Evolutionary conservation across 352 stramenopile genomes (phyloP).

Genomic region (Globisporangium cystogenes): DNA sequence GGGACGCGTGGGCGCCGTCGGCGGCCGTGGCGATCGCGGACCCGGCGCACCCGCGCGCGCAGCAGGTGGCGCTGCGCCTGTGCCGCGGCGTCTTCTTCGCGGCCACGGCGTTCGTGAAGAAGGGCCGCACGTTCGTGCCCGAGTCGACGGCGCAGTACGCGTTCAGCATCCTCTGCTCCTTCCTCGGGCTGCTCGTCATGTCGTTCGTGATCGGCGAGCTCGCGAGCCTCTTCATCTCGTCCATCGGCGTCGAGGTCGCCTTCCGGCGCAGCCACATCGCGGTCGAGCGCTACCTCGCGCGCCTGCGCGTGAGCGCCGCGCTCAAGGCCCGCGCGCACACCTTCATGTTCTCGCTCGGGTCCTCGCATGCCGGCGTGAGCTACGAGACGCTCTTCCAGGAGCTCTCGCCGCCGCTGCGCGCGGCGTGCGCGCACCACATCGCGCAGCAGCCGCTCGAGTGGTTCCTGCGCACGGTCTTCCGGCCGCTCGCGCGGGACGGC

Average conservation of each 20-base stretch:
- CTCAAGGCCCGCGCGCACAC: too few relatives aligned
- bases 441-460: too few relatives aligned
- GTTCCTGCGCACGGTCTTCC: constrained; percentile 36
- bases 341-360: constrained; percentile 52
- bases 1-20: constrained; percentile 61
- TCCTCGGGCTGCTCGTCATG: constrained; percentile 57
- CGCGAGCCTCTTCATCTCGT: constrained; percentile 52
- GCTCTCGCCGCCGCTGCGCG: constrained; percentile 26
- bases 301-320: constrained; percentile 24
- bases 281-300: constrained; percentile 36
- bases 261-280: constrained; percentile 72
- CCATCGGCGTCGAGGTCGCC: constrained; percentile 54
- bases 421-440: constrained; percentile 35
- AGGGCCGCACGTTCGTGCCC: constrained; percentile 42
- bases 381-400: constrained; percentile 53
- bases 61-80: constrained; percentile 26
- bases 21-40: too few relatives aligned
- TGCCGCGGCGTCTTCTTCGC: constrained; percentile 46
- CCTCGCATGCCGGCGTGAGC: constrained; percentile 46
- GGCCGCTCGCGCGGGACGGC: constrained; percentile 14
- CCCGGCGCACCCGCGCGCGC: too few relatives aligned
- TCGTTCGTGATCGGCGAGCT: constrained; percentile 74
- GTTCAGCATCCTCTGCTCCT: constrained; percentile 47
- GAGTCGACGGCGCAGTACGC: constrained; percentile 30
- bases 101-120: constrained; percentile 56